Conservation (phyloP, 306 rosid genomes). For the Citrullus mucosospermus region DNA sequence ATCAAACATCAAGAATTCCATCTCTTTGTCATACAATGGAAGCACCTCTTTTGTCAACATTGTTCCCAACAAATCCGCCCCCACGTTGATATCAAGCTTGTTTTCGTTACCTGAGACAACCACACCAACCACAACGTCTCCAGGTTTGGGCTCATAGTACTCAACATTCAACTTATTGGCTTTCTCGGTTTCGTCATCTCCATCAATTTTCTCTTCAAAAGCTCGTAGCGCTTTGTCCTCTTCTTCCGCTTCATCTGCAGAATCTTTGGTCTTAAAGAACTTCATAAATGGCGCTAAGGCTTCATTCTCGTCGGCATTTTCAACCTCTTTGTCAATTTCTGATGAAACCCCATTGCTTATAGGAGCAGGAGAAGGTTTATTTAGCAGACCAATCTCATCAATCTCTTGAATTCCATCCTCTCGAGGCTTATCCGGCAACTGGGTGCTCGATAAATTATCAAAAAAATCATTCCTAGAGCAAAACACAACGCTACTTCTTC, state of each 20-base stretch:
- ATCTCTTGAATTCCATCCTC: constrained; percentile 30
- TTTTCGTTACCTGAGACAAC: constrained; percentile 91
- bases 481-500: constrained; percentile 27
- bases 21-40: constrained; percentile 77
- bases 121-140: constrained; percentile 83
- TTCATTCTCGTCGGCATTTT: constrained; percentile 23
- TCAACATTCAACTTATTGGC: constrained; percentile 42
- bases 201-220: constrained; percentile 26
- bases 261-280: constrained; percentile 50
- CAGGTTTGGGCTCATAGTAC: constrained; percentile 89
- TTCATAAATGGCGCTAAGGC: constrained; percentile 77
- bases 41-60: constrained; percentile 97
- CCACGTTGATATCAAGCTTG: constrained; percentile 75
- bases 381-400: constrained; percentile 52
- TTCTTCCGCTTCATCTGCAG: constrained; percentile 27
- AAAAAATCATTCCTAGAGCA: constrained; percentile 45
- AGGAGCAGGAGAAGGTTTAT: constrained; percentile 58
- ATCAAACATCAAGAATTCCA: constrained; percentile 73
- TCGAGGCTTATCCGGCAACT: constrained; percentile 19
- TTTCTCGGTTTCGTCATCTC: constrained; percentile 24
- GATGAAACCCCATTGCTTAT: constrained; percentile 22
- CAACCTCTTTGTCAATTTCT: constrained; percentile 27
- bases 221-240: constrained; percentile 19
- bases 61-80: constrained; percentile 81
- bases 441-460: constrained; percentile 45